These are phyloP conservation scores for Uronychia binucleata DNA, from an alignment of 73 alveolate genomes.

Conservation along the genomic window DNA sequence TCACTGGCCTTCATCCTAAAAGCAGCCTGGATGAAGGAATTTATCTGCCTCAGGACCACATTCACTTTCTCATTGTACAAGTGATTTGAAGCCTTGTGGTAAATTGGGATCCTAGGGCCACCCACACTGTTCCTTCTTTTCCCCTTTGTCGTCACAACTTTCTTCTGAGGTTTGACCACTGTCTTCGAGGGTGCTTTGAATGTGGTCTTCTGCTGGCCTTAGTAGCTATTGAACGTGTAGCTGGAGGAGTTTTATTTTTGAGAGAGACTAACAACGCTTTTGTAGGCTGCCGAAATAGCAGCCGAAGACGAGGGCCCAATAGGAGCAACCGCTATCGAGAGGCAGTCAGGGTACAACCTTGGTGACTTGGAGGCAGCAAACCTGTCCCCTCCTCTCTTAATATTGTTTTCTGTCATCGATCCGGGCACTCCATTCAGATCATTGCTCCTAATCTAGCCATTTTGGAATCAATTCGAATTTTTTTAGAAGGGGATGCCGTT, in stretches of 20 bases:
- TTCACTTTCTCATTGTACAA: not conserved
- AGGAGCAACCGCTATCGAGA: not conserved
- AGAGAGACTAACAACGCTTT: not conserved
- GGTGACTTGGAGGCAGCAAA: not conserved
- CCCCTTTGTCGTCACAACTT: not conserved
- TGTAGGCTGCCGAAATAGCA: not conserved
- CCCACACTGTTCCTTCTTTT: not conserved
- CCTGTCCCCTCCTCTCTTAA: not conserved
- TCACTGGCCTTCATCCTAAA: slow-evolving; percentile 1
- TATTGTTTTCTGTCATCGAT: not conserved
- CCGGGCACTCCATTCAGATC: not conserved
- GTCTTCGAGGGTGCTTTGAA: not conserved
- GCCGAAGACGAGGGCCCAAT: not conserved
- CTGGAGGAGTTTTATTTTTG: not conserved
- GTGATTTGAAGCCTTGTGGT: not conserved
- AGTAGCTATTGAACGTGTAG: not conserved
- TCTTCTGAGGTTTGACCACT: not conserved
- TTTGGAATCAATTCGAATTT: not conserved
- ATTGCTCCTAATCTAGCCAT: not conserved
- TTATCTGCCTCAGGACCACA: not conserved
- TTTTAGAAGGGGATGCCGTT: not conserved
- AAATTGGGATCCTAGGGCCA: not conserved
- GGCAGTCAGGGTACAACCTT: not conserved
- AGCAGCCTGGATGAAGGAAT: not conserved
- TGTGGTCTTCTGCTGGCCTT: not conserved